Conservation (phyloP, 768 basidiomycete species). For the Kwoniella sp. region DNA sequence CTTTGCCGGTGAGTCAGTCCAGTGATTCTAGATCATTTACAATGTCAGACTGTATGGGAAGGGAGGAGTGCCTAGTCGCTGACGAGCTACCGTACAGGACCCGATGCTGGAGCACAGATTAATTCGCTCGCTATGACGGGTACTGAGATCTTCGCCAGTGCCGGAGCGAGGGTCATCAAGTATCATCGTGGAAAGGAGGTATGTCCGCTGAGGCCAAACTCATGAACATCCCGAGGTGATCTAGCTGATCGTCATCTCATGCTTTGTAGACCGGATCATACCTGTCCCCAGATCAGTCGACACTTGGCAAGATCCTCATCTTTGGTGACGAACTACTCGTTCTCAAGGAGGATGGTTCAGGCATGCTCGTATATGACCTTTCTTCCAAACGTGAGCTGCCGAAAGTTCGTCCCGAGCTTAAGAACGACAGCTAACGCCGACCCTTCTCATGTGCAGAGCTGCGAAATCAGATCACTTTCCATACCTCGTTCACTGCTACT, state of each 20-base stretch:
- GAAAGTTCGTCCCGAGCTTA: neutral
- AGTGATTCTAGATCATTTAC: no score
- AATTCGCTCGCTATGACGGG: conserved; percentile 77
- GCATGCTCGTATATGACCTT: conserved; percentile 78
- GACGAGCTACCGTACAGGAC: conserved; percentile 62
- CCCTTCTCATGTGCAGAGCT: conserved; percentile 59
- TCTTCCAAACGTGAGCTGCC: conserved; percentile 62
- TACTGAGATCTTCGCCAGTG: conserved; percentile 79
- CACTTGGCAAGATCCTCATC: conserved; percentile 68
- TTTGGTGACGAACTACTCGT: conserved; percentile 81
- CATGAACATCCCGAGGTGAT: no score
- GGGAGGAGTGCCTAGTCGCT: neutral
- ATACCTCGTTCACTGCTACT: conserved; percentile 80
- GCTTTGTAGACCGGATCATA: conserved; percentile 24
- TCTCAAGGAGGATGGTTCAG: conserved; percentile 73
- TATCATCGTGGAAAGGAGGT: conserved; percentile 90
- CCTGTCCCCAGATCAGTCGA: conserved; percentile 25
- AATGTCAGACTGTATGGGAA: no score
- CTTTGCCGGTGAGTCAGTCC: conserved; percentile 76
- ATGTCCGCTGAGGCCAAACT: no score
- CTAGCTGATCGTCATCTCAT: no score
- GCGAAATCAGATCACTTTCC: conserved; percentile 73
- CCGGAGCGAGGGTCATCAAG: conserved; percentile 70
- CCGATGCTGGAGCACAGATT: conserved; percentile 75
- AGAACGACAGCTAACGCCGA: conserved; percentile 11